Percentiles rank a stretch among this genome's conserved stretches.
These are phyloP conservation scores for Hypericum perforatum DNA, from an alignment of 345 rosid species.

Conservation along the genomic window DNA sequence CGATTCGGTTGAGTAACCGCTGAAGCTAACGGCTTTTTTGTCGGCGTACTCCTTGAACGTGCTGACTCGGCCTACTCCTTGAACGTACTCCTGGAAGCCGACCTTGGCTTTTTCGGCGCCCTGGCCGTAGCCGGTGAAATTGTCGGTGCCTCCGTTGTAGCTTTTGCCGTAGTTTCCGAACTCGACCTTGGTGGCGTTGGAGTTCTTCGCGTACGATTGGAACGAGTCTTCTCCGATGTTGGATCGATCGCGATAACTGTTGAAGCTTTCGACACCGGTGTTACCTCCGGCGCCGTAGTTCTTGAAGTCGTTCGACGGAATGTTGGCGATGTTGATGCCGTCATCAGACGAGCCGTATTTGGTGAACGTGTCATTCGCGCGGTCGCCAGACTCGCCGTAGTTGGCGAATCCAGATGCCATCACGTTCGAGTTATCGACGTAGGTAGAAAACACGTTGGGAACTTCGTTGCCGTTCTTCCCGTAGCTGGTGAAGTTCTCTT, in stretches of 20 bases:
- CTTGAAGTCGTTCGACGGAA: conserved; percentile 51
- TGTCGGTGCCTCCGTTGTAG: conserved; percentile 45
- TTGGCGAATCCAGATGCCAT: conserved; percentile 52
- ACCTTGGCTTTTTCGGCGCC: conserved; percentile 26
- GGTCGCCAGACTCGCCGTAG: conserved; percentile 56
- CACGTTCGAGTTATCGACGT: conserved; percentile 49
- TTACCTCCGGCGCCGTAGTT: conserved; percentile 48
- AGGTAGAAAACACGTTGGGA: conserved; percentile 43
- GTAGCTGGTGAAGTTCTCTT: conserved; percentile 43
- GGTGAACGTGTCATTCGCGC: conserved; percentile 50
- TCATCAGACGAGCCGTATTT: conserved; percentile 33
- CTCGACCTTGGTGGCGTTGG: conserved; percentile 28
- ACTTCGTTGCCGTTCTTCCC: conserved; percentile 59
- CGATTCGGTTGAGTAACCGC: conserved; percentile 28
- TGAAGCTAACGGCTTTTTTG: conserved; percentile 39
- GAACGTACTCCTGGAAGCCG: conserved; percentile 38
- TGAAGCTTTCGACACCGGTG: conserved; percentile 33
- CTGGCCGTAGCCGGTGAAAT: conserved; percentile 49
- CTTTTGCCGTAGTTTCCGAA: conserved; percentile 50
- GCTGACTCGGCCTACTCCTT: conserved; percentile 19
- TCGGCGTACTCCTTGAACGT: conserved; percentile 43
- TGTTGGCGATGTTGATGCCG: conserved; percentile 28
- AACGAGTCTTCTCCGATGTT: conserved; percentile 59
- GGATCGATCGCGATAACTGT: conserved; percentile 43
- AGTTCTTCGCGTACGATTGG: conserved; percentile 51